Conservation (phyloP, 306 rosid genomes). For the Nissolia schottii region DNA sequence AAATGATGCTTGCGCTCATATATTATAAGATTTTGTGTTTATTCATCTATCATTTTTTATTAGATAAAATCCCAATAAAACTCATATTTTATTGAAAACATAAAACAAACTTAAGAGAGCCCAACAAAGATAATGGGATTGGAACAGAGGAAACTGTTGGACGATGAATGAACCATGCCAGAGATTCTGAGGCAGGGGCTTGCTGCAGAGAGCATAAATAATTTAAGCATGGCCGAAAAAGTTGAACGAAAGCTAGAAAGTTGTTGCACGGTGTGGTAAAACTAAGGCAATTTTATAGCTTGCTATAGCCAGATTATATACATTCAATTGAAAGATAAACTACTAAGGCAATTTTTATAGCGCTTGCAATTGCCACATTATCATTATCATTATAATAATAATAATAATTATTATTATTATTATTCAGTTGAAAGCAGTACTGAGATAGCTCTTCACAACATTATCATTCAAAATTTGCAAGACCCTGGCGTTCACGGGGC, state of each 20-base stretch:
- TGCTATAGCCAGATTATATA: background rate
- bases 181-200: background rate
- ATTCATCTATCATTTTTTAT: too few relatives aligned
- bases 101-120: background rate
- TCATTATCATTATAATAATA: too few relatives aligned
- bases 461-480: constrained; percentile 64
- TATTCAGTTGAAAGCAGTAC: constrained; percentile 55
- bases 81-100: too few relatives aligned
- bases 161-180: background rate
- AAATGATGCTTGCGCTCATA: too few relatives aligned
- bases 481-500: constrained; percentile 43
- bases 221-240: background rate
- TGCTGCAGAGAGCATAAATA: background rate
- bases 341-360: background rate
- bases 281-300: background rate
- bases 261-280: background rate
- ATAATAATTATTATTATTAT: too few relatives aligned
- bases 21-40: too few relatives aligned
- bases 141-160: background rate
- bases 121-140: background rate
- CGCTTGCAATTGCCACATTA: background rate
- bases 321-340: constrained; percentile 35
- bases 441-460: constrained; percentile 50
- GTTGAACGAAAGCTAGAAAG: background rate
- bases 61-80: too few relatives aligned